Conservation (phyloP, 2,329 filamentous ascomycete genomes). For the Sporothrix dimorphospora region DNA sequence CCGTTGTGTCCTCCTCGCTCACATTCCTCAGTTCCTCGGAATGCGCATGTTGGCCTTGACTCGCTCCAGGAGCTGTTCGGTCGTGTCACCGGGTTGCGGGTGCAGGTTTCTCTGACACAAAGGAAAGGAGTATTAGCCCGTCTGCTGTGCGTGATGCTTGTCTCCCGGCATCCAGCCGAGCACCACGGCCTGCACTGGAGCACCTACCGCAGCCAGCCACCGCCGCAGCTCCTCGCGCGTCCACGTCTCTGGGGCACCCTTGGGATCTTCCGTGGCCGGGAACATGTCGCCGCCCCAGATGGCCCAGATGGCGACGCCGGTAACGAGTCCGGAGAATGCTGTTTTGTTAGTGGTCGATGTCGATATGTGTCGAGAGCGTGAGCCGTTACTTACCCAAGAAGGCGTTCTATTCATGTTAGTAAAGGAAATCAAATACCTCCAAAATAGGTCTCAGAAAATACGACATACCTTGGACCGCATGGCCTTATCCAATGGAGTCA, state of each 20-base stretch:
- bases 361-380: not conserved
- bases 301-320: constrained; percentile 77
- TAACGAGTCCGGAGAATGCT: constrained; percentile 65
- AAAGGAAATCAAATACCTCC: constrained; percentile 21
- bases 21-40: constrained; percentile 37
- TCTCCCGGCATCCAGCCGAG: not conserved
- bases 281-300: constrained; percentile 90
- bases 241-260: constrained; percentile 72
- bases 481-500: constrained; percentile 68
- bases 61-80: constrained; percentile 52
- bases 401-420: constrained; percentile 58
- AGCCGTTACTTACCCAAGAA: constrained; percentile 61
- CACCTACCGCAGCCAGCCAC: constrained; percentile 79
- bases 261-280: constrained; percentile 74
- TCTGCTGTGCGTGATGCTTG: not conserved
- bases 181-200: not conserved
- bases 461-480: constrained; percentile 68
- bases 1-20: not conserved
- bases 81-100: constrained; percentile 48
- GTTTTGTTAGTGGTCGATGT: not conserved
- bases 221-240: constrained; percentile 75
- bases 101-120: constrained; percentile 50
- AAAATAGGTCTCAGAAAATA: not conserved
- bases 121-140: not conserved
- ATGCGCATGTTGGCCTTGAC: constrained; percentile 53